These are phyloP conservation scores for Quercus cerris DNA, from an alignment of 306 rosid species.

Conservation along the genomic window DNA sequence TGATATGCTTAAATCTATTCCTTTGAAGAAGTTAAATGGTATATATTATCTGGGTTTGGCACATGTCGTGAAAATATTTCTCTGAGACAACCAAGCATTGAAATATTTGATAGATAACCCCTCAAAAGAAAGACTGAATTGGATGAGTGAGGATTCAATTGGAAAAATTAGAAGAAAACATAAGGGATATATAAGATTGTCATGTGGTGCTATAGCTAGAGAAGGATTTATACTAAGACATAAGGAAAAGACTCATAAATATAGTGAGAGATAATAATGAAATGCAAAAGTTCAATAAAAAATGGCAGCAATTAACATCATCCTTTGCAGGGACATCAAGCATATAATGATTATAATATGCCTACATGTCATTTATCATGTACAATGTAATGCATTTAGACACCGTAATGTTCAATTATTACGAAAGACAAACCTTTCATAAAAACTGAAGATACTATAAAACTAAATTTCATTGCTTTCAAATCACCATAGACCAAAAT, in stretches of 20 bases:
- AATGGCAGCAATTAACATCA: not conserved
- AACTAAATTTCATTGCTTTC: not conserved
- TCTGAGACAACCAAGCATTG: no score
- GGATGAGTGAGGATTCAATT: no score
- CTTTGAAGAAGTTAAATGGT: no score
- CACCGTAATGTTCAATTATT: not conserved
- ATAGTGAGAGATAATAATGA: not conserved
- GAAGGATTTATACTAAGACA: no score
- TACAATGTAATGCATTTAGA: not conserved
- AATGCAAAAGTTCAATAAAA: not conserved
- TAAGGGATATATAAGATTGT: no score
- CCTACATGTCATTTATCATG: not conserved
- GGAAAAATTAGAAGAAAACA: no score
- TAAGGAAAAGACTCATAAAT: not conserved
- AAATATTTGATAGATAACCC: no score
- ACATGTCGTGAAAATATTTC: no score
- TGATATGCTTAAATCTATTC: no score
- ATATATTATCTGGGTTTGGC: no score
- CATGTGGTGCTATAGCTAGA: no score
- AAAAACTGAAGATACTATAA: conserved; percentile 11
- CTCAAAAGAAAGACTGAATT: no score
- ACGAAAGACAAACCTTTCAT: not conserved
- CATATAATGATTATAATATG: not conserved
- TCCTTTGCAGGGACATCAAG: not conserved
- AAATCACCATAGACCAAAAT: not conserved